Evolutionary conservation across 1,284 basidiomycete genomes (phyloP), one percentile per base, ranked within the genome.

Genomic region (Grifola frondosa): DNA sequence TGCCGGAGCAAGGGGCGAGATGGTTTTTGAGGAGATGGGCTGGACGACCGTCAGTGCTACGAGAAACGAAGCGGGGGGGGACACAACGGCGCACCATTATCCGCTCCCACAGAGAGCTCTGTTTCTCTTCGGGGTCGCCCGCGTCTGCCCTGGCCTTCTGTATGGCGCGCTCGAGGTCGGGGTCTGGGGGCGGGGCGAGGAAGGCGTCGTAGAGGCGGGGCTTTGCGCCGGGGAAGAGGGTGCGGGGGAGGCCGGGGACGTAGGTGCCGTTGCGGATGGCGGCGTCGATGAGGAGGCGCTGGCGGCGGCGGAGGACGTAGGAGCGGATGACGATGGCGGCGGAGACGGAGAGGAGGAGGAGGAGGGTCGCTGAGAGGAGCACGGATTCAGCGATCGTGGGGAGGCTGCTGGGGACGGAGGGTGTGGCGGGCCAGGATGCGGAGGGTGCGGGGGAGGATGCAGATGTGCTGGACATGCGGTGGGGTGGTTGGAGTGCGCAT

Each of bases 321-420:
- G 80, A 81, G 23, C 81, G 78, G 40, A 74, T 50, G 50, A 84
- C 73, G 53, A 84, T 81, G 16, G 78, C 78, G 4, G 73, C 74
- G 9, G 79, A 81, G n/a, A 84, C 75, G 35, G 70, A 66, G 21
- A 84, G 70, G n/a, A 84, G 73, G 21, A 84, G 73, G 44, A 83
- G 70, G 30, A 84, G 73, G 2, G 81, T 84, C 3, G 81, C 80
- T 65, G 41, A 11, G 36, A 40, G 40, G 32, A 46, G 35, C 13
- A 44, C 33, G 6, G 39, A 42, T 37, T 50, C 40, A 51, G 43
- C 34, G 16, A 42, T 37, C 17, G 20, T 37, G 26, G 41, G 34
- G 11, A 52, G 19, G 23, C 29, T 38, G 29, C 21, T 32, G 37
- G 40, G 28, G 23, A 34, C 37, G 37, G 39, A 28, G 28, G 42